These are phyloP conservation scores for Cochlearia excelsa DNA, from an alignment of 345 rosid genomes.

Conservation along the genomic window DNA sequence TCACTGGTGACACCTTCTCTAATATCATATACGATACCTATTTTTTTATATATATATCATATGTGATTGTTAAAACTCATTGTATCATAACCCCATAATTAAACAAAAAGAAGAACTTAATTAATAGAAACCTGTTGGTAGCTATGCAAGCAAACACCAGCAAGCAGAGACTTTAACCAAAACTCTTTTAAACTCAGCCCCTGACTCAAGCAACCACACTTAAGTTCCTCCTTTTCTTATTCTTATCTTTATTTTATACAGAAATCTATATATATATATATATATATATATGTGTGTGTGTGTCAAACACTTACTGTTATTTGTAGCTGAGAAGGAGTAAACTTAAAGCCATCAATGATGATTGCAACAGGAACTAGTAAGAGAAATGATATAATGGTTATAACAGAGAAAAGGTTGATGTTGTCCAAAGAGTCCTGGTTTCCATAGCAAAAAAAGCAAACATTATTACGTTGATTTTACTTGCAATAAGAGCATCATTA, in stretches of 20 bases:
- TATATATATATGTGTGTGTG: background rate
- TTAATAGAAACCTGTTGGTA: conserved; percentile 64
- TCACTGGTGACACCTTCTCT: conserved; percentile 74
- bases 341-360: conserved; percentile 59
- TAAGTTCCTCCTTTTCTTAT: background rate
- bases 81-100: too few species aligned
- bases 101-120: too few species aligned
- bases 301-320: conserved; percentile 50
- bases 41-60: too few species aligned
- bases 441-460: background rate
- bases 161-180: conserved; percentile 50
- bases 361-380: conserved; percentile 67
- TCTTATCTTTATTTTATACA: too few species aligned
- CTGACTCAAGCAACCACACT: conserved; percentile 29
- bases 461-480: too few species aligned
- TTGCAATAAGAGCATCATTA: too few species aligned
- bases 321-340: conserved; percentile 63
- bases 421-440: conserved; percentile 77
- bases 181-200: conserved; percentile 56
- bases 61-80: too few species aligned
- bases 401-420: conserved; percentile 76
- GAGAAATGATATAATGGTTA: conserved; percentile 65
- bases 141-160: conserved; percentile 73
- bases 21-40: conserved; percentile 82
- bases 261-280: too few species aligned